Evolutionary conservation across 495 filamentous ascomycete genomes (phyloP).

Genomic region (Cudoniella acicularis): DNA sequence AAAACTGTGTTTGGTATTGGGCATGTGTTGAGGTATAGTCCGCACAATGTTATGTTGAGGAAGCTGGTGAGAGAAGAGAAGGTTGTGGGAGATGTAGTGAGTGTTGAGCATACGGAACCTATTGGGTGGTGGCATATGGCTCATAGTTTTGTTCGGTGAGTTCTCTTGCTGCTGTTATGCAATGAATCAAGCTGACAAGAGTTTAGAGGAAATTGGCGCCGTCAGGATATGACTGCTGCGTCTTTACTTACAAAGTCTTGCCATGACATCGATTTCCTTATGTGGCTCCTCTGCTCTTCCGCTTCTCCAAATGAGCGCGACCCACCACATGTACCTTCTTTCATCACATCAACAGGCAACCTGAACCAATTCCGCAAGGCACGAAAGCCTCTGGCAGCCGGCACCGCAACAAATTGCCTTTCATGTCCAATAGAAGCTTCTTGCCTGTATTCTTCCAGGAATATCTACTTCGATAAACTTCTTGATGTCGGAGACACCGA

Average conservation of each 20-base stretch:
- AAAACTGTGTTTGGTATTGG: conserved; percentile 70
- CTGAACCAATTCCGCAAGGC: conserved; percentile 63
- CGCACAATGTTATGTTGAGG: conserved; percentile 79
- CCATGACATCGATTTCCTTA: conserved; percentile 83
- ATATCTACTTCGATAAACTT: conserved; percentile 65
- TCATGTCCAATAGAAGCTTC: conserved; percentile 63
- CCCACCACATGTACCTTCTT: conserved; percentile 66
- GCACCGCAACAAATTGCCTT: conserved; percentile 78
- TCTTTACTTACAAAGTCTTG: conserved; percentile 87
- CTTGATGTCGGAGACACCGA: conserved; percentile 45
- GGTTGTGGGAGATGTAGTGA: conserved; percentile 75
- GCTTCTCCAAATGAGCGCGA: conserved; percentile 28
- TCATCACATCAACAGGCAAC: conserved; percentile 65
- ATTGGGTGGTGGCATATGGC: conserved; percentile 93
- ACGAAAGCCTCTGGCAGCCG: conserved; percentile 68
- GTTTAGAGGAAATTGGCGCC: conserved; percentile 78
- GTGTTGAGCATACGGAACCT: conserved; percentile 83
- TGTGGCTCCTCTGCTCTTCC: conserved; percentile 78
- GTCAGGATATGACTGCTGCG: conserved; percentile 60
- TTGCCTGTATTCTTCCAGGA: conserved; percentile 76
- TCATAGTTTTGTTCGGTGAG: conserved; percentile 78
- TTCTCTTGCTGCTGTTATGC: neutral
- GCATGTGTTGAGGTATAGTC: conserved; percentile 74
- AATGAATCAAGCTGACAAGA: neutral
- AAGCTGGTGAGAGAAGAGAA: conserved; percentile 65